Conservation (phyloP, 495 filamentous ascomycete species). For the Cenococcum geophilum region DNA sequence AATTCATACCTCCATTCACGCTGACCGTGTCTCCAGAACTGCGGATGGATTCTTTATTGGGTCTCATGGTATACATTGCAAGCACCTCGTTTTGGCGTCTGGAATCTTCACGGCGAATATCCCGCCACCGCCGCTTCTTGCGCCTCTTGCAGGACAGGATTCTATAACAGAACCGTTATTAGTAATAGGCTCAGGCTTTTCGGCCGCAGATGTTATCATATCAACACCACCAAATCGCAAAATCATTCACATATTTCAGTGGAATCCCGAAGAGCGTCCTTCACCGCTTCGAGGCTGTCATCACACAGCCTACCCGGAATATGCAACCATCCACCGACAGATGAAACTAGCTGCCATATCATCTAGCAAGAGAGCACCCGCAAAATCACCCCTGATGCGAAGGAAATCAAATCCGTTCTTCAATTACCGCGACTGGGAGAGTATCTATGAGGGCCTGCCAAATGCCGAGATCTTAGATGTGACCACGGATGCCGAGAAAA, state of each 20-base stretch:
- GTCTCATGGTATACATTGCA: conserved; percentile 52
- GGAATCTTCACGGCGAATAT: conserved; percentile 57
- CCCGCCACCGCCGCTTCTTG: conserved; percentile 47
- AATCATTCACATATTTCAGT: conserved; percentile 59
- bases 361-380: conserved; percentile 8
- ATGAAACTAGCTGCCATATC: conserved; percentile 53
- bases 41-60: conserved; percentile 48
- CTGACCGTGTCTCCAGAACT: conserved; percentile 44
- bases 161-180: conserved; percentile 34
- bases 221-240: conserved; percentile 47
- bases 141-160: conserved; percentile 36
- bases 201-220: conserved; percentile 58
- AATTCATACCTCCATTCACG: conserved; percentile 43
- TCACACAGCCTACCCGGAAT: conserved; percentile 60
- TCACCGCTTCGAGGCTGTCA: conserved; percentile 59
- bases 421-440: conserved; percentile 44
- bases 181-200: conserved; percentile 61
- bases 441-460: conserved; percentile 53
- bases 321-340: conserved; percentile 56
- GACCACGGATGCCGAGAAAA: conserved; percentile 22
- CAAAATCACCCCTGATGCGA: conserved; percentile 18
- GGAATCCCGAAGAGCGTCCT: conserved; percentile 51
- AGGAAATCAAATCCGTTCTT: conserved; percentile 43
- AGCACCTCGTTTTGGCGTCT: conserved; percentile 56
- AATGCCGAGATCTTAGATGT: conserved; percentile 51